Base-by-base conservation (phyloP, 768 basidiomycete genomes). In the Kwoniella bestiolae region DNA sequence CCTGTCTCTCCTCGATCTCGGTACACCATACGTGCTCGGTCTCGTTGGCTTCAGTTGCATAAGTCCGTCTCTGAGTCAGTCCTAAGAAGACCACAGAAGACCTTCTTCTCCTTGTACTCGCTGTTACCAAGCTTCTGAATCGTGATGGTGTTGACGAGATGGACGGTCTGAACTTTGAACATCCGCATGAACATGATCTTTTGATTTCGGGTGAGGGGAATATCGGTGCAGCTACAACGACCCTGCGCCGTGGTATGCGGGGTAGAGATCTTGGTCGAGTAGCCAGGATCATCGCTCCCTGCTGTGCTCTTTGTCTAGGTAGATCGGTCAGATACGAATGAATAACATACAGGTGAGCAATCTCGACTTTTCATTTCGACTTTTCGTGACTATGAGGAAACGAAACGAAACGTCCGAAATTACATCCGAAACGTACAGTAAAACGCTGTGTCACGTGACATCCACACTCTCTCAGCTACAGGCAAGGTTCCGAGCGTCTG, bases 1-100 rank as follows among this genome's bases (percentile, higher is more conserved):
- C 56, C 25, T 69, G 63, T 35, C 44, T 52, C 28, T 55, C 59
- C 34, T 65, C 68, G 2, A 29, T 65, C 44, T 58, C 62, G 6
- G 62, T 68, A 45, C 56, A 58, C 63, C 58, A 64, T 60, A 46
- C 56, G 7, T n/a, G 21, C 26, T 45, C 8, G 14, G 11, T 6
- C 4, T 12, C 16, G 9, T 46, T 18, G 11, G 56, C 38, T 16
- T 44, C 46, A 35, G 25, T 34, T 49, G 46, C 29, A 12, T 49
- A 32, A 18, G 25, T 45, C 9, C 44, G 23, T 28, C 21, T 32
- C 31, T 28, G 26, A n/a, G n/a, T n/a, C n/a, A n/a, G n/a, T n/a
- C n/a, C n/a, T n/a, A n/a, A n/a, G n/a, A n/a, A n/a, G n/a, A n/a
- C n/a, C n/a, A n/a, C n/a, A n/a, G n/a, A n/a, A n/a, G n/a, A n/a